Base-by-base conservation (phyloP, 1,139 yeast species). In the Zygosaccharomyces sapae region DNA sequence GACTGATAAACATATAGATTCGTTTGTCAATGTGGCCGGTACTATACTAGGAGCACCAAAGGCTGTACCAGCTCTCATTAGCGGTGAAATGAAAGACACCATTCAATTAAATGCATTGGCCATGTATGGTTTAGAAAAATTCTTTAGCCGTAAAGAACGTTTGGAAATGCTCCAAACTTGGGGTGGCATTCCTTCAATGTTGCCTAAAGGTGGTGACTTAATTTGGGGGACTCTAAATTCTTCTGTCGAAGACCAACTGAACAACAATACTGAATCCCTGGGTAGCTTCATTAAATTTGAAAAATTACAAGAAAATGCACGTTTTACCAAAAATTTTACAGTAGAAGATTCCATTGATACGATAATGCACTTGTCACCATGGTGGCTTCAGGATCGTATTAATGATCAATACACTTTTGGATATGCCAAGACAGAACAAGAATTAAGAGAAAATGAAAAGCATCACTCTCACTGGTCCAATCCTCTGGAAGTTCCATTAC, bases 41-140 rank as follows among this genome's bases (percentile, higher is more conserved):
- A 83, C 95, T 5, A 69, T 81, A 46, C 72, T 92, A 48, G 98
- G 98, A 1, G 89, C 97, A 0, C 98, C 98, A 1, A 92, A 92
- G 66, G 85, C 96, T 0, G 79, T 89, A 29, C 89, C 95, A 0
- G 97, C 97, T 0, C 71, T 92, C 51, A 69, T 94, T 18, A 87
- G 96, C 16, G 98, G 98, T 22, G 98, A 92, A 69, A 92, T 94
- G 98, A 87, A 83, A 66, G 98, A 92, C 64, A 92, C 98, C 0
- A 95, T 94, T 24, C 96, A 92, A 61, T 73, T 92, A 63, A 92
- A 92, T 65, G 84, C 95, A 1, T 70, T 92, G 55, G 98, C 98
- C 0, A 89, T 90, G 52, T 88, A 88, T 60, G 98, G 97, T 1
- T 74, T 92, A 49, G 98, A 92, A 62, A 88, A 86, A 68, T 94